Evolutionary conservation across 345 rosid species (phyloP).

Genomic region (Conringia planisiliqua): DNA sequence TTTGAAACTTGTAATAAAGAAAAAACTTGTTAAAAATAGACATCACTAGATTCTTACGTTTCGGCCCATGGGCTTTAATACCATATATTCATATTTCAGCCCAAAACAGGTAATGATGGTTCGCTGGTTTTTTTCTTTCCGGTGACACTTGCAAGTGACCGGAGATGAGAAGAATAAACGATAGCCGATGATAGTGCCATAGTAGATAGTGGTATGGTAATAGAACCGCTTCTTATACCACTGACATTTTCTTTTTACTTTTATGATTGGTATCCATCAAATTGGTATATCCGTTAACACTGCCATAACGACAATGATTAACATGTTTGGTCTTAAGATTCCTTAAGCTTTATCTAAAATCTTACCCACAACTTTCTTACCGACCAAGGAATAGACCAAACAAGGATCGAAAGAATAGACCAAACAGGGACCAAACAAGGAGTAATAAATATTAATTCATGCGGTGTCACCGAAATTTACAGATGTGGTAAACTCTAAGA

Average conservation of each 20-base stretch:
- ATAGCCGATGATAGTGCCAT: no score
- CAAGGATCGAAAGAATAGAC: background rate
- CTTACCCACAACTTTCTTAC: background rate
- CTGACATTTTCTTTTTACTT: background rate
- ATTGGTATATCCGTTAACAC: background rate
- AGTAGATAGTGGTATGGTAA: background rate
- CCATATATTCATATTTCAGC: background rate
- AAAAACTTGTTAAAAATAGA: background rate
- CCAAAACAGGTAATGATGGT: background rate
- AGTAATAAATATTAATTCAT: background rate
- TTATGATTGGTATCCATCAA: background rate
- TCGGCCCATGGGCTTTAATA: slow-evolving; percentile 4
- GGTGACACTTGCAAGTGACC: background rate
- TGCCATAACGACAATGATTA: background rate
- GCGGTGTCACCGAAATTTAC: slow-evolving; percentile 16
- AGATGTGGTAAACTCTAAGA: slow-evolving; percentile 7
- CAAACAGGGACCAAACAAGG: slow-evolving; percentile 9
- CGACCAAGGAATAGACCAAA: background rate
- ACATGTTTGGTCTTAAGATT: background rate
- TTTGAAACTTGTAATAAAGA: background rate
- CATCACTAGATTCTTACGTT: background rate
- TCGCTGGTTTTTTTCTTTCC: background rate
- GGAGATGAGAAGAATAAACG: background rate
- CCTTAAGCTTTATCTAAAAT: background rate
- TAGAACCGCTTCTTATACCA: background rate